Evolutionary conservation across 2,329 filamentous ascomycete species (phyloP).

Genomic region (Beauveria varroae): DNA sequence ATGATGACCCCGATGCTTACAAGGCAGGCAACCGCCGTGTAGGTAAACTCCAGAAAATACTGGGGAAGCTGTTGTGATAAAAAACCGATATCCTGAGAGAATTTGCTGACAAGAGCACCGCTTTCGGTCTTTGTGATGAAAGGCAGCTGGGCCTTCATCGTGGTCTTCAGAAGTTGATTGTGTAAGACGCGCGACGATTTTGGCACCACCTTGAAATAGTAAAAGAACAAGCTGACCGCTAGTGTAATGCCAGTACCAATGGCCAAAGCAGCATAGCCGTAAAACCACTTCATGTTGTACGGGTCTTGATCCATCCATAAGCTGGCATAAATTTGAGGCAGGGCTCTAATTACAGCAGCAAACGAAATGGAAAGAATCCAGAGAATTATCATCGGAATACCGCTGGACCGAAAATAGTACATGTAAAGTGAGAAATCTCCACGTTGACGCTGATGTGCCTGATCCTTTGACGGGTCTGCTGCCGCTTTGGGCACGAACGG

Average conservation of each 20-base stretch:
- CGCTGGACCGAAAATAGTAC: conserved; percentile 9
- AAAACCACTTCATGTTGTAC: conserved; percentile 9
- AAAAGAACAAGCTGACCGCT: conserved; percentile 1
- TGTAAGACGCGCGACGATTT: conserved; percentile 8
- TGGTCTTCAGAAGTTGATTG: background rate
- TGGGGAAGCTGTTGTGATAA: conserved; percentile 20
- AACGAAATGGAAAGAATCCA: conserved; percentile 1
- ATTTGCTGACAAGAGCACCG: conserved; percentile 14
- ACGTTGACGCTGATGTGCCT: background rate
- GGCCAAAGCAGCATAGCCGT: conserved; percentile 1
- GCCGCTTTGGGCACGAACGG: background rate
- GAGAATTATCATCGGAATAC: background rate
- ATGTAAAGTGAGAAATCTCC: conserved; percentile 12
- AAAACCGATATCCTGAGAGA: conserved; percentile 22
- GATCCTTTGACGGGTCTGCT: conserved; percentile 2
- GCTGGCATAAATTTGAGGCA: conserved; percentile 10
- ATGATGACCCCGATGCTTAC: conserved; percentile 17
- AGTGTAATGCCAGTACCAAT: background rate
- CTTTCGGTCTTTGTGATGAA: conserved; percentile 6
- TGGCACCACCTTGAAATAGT: conserved; percentile 9
- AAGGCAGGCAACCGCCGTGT: background rate
- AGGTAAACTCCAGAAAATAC: conserved; percentile 12
- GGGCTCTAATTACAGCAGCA: background rate
- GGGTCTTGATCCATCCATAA: conserved; percentile 12
- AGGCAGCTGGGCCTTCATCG: conserved; percentile 13